Evolutionary conservation across 2,329 filamentous ascomycete species (phyloP).

Genomic region (Arthrobotrys sinensis): DNA sequence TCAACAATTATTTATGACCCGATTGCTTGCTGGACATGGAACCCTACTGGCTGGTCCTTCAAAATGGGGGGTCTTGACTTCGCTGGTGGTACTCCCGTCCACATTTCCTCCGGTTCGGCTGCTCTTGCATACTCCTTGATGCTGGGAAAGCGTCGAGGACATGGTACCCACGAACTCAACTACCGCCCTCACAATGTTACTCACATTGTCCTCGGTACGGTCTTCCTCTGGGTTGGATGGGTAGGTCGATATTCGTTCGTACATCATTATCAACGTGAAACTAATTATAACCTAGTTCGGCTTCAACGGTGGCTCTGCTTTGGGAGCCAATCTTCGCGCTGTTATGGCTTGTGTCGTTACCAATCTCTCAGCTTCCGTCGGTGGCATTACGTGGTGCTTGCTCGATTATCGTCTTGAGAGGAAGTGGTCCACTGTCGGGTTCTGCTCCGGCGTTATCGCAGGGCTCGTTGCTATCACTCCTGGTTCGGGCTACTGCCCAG

Average conservation of each 20-base stretch:
- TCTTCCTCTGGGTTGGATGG: conserved; percentile 96
- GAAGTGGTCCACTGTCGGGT: conserved; percentile 94
- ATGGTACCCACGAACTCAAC: conserved; percentile 89
- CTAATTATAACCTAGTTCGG: conserved; percentile 73
- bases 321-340: conserved; percentile 85
- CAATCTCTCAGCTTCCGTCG: conserved; percentile 85
- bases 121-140: conserved; percentile 92
- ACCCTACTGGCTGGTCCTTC: conserved; percentile 83
- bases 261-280: not conserved
- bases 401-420: conserved; percentile 89
- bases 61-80: conserved; percentile 87
- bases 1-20: conserved; percentile 90
- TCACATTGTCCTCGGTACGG: conserved; percentile 90
- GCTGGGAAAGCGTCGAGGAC: conserved; percentile 86
- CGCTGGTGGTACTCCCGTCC: conserved; percentile 90
- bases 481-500: conserved; percentile 81
- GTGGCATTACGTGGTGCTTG: conserved; percentile 89
- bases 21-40: conserved; percentile 97
- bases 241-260: conserved; percentile 26
- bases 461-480: conserved; percentile 91
- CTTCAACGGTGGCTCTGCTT: conserved; percentile 89
- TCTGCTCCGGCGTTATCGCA: conserved; percentile 90
- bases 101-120: conserved; percentile 85
- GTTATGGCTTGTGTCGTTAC: conserved; percentile 90
- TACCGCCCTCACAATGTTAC: conserved; percentile 94